Percentiles rank a stretch among this genome's conserved stretches.
Conservation (phyloP, 345 rosid genomes). For the Citrus australasica region DNA sequence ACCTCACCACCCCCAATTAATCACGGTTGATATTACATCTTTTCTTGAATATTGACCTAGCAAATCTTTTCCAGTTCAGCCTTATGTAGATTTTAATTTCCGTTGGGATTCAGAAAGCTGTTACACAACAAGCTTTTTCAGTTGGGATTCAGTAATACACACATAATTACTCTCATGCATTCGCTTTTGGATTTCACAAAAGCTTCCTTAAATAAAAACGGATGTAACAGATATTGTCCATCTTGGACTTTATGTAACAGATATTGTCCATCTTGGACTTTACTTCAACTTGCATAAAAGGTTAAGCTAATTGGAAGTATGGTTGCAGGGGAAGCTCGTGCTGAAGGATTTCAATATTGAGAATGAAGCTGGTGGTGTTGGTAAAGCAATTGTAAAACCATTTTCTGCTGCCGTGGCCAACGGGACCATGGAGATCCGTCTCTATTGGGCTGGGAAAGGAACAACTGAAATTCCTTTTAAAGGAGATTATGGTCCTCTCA, state of each 20-base stretch:
- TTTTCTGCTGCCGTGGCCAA: constrained; percentile 1
- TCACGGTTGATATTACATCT: background rate
- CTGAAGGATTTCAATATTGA: constrained; percentile 28
- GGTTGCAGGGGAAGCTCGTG: constrained; percentile 44
- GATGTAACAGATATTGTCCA: too few species aligned
- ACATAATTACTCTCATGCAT: too few species aligned
- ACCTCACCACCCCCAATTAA: too few species aligned
- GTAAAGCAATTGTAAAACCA: background rate
- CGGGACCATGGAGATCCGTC: constrained; percentile 31
- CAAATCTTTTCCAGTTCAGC: too few species aligned
- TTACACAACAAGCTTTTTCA: background rate
- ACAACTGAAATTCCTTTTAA: constrained; percentile 41
- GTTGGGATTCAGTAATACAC: background rate
- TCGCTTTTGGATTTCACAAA: too few species aligned
- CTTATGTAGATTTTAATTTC: background rate
- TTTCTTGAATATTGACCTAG: background rate
- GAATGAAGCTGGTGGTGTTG: constrained; percentile 25
- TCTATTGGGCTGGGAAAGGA: constrained; percentile 52
- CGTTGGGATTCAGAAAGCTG: background rate
- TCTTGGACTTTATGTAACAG: too few species aligned
- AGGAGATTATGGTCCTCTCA: constrained; percentile 52
- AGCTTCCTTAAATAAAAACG: too few species aligned
- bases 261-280: too few species aligned
- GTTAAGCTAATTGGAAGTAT: background rate
- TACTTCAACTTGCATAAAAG: background rate